Conservation (phyloP, 2,329 filamentous ascomycete genomes). For the Orbilia oligospora region DNA sequence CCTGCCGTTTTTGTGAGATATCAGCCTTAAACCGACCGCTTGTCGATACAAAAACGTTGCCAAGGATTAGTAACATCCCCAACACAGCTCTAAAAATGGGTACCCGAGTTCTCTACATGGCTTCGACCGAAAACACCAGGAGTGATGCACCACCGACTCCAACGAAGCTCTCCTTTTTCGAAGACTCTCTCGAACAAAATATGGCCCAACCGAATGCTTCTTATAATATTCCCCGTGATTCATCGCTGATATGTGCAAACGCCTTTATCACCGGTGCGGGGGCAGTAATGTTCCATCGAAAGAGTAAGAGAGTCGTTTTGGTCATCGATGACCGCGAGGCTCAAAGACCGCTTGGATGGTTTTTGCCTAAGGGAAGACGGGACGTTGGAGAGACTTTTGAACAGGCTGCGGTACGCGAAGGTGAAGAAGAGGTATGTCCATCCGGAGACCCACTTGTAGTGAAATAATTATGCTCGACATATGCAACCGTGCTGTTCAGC, state of each 20-base stretch:
- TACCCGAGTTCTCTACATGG: conserved; percentile 52
- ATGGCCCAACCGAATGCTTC: conserved; percentile 43
- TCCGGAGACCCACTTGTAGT: conserved; percentile 1
- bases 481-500: neutral
- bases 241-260: conserved; percentile 40
- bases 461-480: conserved; percentile 6
- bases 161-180: conserved; percentile 29
- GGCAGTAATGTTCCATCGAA: conserved; percentile 56
- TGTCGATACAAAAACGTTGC: conserved; percentile 11
- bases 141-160: conserved; percentile 26
- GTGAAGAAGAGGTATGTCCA: conserved; percentile 58
- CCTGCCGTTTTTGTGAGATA: neutral
- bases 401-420: conserved; percentile 46
- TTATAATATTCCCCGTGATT: conserved; percentile 44
- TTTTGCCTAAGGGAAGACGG: conserved; percentile 56
- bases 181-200: conserved; percentile 42
- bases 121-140: conserved; percentile 31
- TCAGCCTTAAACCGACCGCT: neutral
- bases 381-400: conserved; percentile 55
- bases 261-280: conserved; percentile 54
- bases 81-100: conserved; percentile 36
- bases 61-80: conserved; percentile 13
- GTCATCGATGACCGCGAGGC: conserved; percentile 49
- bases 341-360: conserved; percentile 35
- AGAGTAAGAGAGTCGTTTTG: conserved; percentile 39